Conservation (phyloP, 805 yeast species). For the Spathaspora sp. region DNA sequence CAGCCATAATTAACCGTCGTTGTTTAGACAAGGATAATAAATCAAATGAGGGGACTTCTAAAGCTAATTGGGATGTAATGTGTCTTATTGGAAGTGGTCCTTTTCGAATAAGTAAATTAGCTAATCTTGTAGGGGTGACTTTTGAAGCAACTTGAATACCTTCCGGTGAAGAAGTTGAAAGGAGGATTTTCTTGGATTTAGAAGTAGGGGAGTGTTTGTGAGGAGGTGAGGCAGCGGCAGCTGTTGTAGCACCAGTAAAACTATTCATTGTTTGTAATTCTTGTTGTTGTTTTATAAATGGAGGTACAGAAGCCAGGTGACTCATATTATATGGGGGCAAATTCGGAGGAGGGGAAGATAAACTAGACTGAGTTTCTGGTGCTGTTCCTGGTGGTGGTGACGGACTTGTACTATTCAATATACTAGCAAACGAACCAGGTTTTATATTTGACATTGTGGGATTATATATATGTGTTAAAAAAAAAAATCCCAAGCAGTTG, state of each 20-base stretch:
- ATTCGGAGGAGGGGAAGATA: neutral
- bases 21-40: slow-evolving; percentile 81
- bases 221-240: slow-evolving; percentile 1
- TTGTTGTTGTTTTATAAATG: neutral
- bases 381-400: neutral
- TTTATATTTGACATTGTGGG: neutral
- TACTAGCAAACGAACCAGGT: slow-evolving; percentile 1
- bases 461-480: neutral
- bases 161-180: slow-evolving; percentile 80
- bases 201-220: neutral
- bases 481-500: neutral
- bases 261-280: neutral
- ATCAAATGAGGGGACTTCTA: slow-evolving; percentile 76
- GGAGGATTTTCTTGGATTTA: slow-evolving; percentile 11
- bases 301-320: neutral
- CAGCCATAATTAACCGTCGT: slow-evolving; percentile 84
- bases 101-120: slow-evolving; percentile 60
- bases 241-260: neutral
- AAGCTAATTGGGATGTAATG: slow-evolving; percentile 72
- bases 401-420: neutral
- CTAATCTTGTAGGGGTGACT: slow-evolving; percentile 76
- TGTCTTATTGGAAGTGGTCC: slow-evolving; percentile 92
- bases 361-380: neutral
- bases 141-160: slow-evolving; percentile 85
- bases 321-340: neutral